A percentile compares a stretch with the other conserved stretches of the same genome.
Conservation (phyloP, 306 rosid genomes). For the Ammopiptanthus mongolicus region DNA sequence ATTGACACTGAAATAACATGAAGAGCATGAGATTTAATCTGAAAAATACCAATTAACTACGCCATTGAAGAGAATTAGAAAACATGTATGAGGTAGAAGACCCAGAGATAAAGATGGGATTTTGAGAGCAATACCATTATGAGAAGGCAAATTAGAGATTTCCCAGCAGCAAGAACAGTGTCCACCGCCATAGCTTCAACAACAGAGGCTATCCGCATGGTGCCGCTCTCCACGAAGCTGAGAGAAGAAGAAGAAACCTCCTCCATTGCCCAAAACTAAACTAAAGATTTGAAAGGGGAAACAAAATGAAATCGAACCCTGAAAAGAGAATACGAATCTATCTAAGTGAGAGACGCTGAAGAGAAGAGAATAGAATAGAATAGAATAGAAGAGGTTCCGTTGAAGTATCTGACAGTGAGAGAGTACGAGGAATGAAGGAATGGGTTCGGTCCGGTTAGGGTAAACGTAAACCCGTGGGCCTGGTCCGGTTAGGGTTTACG, state of each 20-base stretch:
- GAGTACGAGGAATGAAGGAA: neutral
- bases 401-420: neutral
- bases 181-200: slow-evolving; percentile 45
- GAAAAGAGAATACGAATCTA: neutral
- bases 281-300: neutral
- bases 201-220: slow-evolving; percentile 27
- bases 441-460: slow-evolving; percentile 36
- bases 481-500: slow-evolving; percentile 58
- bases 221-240: slow-evolving; percentile 19
- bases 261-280: slow-evolving; percentile 34
- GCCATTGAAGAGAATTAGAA: neutral
- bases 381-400: neutral
- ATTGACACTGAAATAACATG: neutral
- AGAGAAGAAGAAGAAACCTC: slow-evolving; percentile 23
- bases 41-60: neutral
- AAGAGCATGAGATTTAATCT: neutral
- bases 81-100: neutral
- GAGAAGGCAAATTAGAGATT: slow-evolving; percentile 50
- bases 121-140: slow-evolving; percentile 33
- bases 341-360: neutral
- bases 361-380: neutral
- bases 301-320: neutral
- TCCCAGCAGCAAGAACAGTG: slow-evolving; percentile 31
- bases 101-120: neutral
- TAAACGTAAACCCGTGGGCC: slow-evolving; percentile 33